A percentile compares a stretch with the other conserved stretches of the same genome.
Evolutionary conservation across 345 rosid species (phyloP).

Genomic region (Atalantia buxifolia): DNA sequence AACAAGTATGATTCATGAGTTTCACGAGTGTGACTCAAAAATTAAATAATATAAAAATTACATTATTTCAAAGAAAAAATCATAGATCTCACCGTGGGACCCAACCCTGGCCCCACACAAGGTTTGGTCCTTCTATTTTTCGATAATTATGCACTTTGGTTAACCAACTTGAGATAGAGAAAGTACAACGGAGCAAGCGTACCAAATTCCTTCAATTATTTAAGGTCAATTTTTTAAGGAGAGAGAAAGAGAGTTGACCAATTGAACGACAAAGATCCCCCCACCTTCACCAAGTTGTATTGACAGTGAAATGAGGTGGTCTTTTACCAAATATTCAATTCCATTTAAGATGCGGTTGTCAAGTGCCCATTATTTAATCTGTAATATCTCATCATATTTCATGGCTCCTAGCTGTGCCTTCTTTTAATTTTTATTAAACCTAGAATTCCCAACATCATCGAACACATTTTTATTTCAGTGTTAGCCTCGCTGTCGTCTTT

Average conservation of each 20-base stretch:
- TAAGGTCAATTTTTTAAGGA: neutral
- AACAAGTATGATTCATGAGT: too few relatives aligned
- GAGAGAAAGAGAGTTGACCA: constrained; percentile 20
- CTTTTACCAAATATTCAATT: too few relatives aligned
- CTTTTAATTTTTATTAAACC: neutral
- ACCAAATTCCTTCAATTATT: neutral
- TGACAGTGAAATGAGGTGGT: too few relatives aligned
- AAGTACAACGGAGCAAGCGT: neutral
- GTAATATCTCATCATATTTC: neutral
- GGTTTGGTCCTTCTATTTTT: too few relatives aligned
- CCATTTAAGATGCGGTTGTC: neutral
- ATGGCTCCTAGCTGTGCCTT: neutral
- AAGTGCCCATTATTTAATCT: neutral
- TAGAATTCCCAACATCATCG: neutral
- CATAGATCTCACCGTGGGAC: too few relatives aligned
- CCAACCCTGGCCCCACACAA: too few relatives aligned
- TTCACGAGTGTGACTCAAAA: fast-evolving
- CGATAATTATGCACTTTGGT: neutral
- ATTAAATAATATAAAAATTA: too few relatives aligned
- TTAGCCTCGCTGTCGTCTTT: neutral
- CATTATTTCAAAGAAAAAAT: too few relatives aligned
- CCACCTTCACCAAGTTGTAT: constrained; percentile 8
- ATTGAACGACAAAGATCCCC: constrained; percentile 22
- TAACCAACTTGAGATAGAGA: too few relatives aligned
- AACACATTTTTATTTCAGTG: neutral